Base-by-base conservation (phyloP, 768 basidiomycete genomes). In the Mycena kentingensis region DNA sequence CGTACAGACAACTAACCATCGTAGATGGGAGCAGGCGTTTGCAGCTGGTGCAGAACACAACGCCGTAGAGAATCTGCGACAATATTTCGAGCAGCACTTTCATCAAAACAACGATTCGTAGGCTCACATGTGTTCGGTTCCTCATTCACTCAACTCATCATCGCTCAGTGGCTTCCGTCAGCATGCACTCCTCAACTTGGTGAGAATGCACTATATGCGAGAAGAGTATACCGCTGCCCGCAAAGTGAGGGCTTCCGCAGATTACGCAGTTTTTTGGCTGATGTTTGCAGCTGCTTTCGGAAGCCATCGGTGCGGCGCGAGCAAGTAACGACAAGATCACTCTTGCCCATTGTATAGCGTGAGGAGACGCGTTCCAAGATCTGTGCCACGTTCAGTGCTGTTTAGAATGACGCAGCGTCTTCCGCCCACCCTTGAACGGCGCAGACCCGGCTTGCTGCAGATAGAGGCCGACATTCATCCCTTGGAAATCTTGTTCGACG, bases 41-140 rank as follows among this genome's bases (percentile, higher is more conserved):
- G 73, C 77, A 12, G 77, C 80, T 5, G 88, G 87, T 0, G 90
- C 93, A 66, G 84, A 84, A 55, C 82, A 81, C 38, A 59, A 78
- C 8, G 89, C 88, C 0, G 76, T 80, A 2, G 89, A 90, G 58
- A 85, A 82, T 58, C 69, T 93, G 32, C 79, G 90, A 28, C 73
- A 81, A 46, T 93, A 88, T 66, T 93, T 93, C 58, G 90, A 93
- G 64, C 91, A 93, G 54, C 86, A 83, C 62, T 93, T 93, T 62
- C 86, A 91, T 56, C 83, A 87, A 50, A 78, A 75, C 28, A 85
- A 83, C 57, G 90, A 93, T 66, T 93, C 89, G 90, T 91, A 53
- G 60, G 89, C 75, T 37, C 22, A 34, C 4, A 36, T 37, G 35
- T 2, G 24, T 37, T 4, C 32, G 34, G 18, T n/a, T 36, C 6